Evolutionary conservation across 1,284 basidiomycete species (phyloP).

Genomic region (Cutaneotrichosporon cutaneum): DNA sequence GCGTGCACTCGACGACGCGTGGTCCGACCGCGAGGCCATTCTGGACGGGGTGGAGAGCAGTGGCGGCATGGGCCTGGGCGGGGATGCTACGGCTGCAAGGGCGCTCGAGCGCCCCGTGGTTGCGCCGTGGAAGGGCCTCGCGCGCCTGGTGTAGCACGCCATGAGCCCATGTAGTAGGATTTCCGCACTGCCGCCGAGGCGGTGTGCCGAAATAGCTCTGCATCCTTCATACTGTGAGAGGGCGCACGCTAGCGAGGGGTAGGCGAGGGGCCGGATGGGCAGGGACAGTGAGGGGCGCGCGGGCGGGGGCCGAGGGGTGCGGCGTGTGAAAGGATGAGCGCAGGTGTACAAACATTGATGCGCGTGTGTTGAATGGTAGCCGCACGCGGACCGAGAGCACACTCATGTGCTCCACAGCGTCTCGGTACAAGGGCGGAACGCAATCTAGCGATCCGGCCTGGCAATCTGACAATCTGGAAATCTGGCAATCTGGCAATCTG

Average conservation of each 20-base stretch:
- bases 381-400: background rate
- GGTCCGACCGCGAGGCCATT: constrained; percentile 40
- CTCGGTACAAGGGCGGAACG: background rate
- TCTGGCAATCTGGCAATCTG: background rate
- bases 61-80: constrained; percentile 44
- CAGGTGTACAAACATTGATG: background rate
- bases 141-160: constrained; percentile 31
- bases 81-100: constrained; percentile 26
- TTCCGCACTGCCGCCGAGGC: background rate
- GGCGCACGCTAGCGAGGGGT: background rate
- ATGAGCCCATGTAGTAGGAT: background rate
- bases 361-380: no score
- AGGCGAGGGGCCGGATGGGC: background rate
- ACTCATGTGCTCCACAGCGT: background rate
- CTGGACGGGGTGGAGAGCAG: constrained; percentile 34
- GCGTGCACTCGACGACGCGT: constrained; percentile 40
- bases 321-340: no score
- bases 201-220: no score
- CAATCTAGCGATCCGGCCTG: no score
- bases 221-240: background rate
- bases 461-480: background rate
- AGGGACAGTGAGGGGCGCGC: no score
- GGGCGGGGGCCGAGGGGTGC: no score
- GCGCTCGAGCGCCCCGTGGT: constrained; percentile 35
- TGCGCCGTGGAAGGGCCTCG: constrained; percentile 41